A percentile compares a stretch with the other conserved stretches of the same genome.
phyloP scores from a whole-genome alignment of 176 grass and related monocot genomes.

The Eragrostis curvula region DNA sequence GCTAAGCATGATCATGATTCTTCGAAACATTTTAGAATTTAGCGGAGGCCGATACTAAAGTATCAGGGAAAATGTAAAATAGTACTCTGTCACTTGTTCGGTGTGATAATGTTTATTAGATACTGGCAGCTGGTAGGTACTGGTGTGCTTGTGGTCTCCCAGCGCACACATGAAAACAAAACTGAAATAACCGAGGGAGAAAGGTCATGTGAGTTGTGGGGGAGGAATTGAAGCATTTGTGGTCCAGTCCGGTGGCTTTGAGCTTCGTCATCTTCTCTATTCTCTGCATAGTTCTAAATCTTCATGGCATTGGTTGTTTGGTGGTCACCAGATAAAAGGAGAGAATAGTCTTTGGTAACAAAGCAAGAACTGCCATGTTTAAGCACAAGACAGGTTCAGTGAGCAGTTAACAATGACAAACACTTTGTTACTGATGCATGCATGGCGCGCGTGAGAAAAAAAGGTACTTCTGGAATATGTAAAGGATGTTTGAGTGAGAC shows the following conservation, averaged over 20 bases:
- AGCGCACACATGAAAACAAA: constrained; percentile 47
- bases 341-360: not conserved
- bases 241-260: constrained; percentile 35
- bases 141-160: constrained; percentile 38
- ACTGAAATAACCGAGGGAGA: constrained; percentile 41
- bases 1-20: constrained; percentile 16
- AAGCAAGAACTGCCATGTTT: constrained; percentile 6
- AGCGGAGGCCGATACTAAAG: not conserved
- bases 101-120: constrained; percentile 20
- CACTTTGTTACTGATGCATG: not conserved
- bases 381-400: not conserved
- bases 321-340: constrained; percentile 7
- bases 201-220: constrained; percentile 45
- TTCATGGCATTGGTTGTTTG: constrained; percentile 20
- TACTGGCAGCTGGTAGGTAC: constrained; percentile 31
- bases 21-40: constrained; percentile 13
- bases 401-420: not conserved
- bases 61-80: not conserved
- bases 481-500: constrained; percentile 17
- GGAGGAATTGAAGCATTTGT: constrained; percentile 10
- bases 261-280: constrained; percentile 28
- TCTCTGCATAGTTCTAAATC: not conserved
- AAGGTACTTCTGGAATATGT: not conserved
- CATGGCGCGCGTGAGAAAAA: not conserved
- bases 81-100: constrained; percentile 23